These are phyloP conservation scores for Phanerochaete carnosa DNA, from an alignment of 768 basidiomycete species.

Conservation along the genomic window DNA sequence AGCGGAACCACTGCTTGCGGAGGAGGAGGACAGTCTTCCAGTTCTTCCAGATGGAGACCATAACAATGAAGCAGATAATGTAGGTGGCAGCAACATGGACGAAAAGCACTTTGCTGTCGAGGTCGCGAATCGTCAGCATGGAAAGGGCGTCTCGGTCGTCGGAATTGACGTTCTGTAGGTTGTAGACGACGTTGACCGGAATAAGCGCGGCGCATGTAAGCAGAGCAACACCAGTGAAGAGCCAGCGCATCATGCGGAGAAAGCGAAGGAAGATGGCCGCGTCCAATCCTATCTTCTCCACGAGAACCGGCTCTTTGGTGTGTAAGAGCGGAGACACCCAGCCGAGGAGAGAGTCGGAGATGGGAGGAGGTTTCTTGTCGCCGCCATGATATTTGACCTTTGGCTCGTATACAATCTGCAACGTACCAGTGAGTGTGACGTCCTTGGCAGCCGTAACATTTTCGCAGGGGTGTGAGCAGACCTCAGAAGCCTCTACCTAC, in stretches of 20 bases:
- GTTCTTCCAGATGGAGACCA: constrained; percentile 68
- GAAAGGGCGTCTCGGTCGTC: constrained; percentile 59
- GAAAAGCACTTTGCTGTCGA: constrained; percentile 69
- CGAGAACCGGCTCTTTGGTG: constrained; percentile 84
- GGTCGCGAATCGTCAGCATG: constrained; percentile 85
- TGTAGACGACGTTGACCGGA: constrained; percentile 85
- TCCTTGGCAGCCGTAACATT: background rate
- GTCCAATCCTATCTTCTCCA: constrained; percentile 88
- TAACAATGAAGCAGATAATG: constrained; percentile 69
- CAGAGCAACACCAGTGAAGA: constrained; percentile 62
- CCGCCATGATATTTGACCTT: constrained; percentile 90
- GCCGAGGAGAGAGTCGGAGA: constrained; percentile 79
- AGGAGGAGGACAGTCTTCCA: constrained; percentile 79
- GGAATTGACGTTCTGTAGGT: constrained; percentile 57
- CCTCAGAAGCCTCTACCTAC: constrained; percentile 30
- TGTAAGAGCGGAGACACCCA: constrained; percentile 87
- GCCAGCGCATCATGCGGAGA: constrained; percentile 74
- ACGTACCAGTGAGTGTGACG: background rate
- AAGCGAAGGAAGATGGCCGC: constrained; percentile 93
- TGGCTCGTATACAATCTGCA: constrained; percentile 84
- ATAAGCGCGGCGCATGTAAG: constrained; percentile 73
- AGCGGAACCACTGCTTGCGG: constrained; percentile 81
- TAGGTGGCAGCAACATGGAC: constrained; percentile 85
- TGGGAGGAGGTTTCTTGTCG: constrained; percentile 72
- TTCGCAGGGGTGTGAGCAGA: background rate